Evolutionary conservation across 2,329 filamentous ascomycete genomes (phyloP), one percentile per base, ranked within the genome.

Genomic region (Emergomyces pasteurianus): DNA sequence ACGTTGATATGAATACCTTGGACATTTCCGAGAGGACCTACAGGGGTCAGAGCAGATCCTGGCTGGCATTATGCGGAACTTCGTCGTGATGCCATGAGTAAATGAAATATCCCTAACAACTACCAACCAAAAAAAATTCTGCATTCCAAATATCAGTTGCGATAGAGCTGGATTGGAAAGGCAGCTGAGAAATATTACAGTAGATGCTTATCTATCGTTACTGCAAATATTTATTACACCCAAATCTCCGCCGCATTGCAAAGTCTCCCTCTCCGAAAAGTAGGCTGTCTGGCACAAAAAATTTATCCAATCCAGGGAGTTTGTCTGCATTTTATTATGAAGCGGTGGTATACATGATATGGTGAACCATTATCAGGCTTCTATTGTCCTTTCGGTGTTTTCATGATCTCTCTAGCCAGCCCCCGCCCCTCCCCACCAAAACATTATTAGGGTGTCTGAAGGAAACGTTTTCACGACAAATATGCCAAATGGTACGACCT

Each of bases 1-100:
- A 82, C 61, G 67, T 83, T n/a, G 80, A 81, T 61, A 77, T 82
- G 77, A 72, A 74, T 60, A 75, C 80, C 12, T 60, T 83, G 5
- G 80, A 83, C 64, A 61, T 64, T 63, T 76, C 80, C 61, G 80
- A 59, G 34, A 28, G 10, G 47, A 34, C 46, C 3, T 59, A 59
- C 40, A n/a, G 46, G 46, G 58, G 34, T 59, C 8, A 16, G 58
- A 6, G 47, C 26, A 34, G 46, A 26, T 12, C 18, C 16, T 23
- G 58, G 21, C 7, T 59, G 58, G 58, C 58, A 59, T 59, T 59
- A 59, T 36, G 43, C 10, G n/a, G 52, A 26, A 3, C 31, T 3
- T 55, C 2, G 43, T 3, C 38, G 38, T 42, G 23, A 23, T 1
- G 10, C n/a, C 18, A n/a, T 43, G 42, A 43, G 8, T 21, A 23